Conservation (phyloP, 2,329 filamentous ascomycete species). For the Fusarium coffeatum region DNA sequence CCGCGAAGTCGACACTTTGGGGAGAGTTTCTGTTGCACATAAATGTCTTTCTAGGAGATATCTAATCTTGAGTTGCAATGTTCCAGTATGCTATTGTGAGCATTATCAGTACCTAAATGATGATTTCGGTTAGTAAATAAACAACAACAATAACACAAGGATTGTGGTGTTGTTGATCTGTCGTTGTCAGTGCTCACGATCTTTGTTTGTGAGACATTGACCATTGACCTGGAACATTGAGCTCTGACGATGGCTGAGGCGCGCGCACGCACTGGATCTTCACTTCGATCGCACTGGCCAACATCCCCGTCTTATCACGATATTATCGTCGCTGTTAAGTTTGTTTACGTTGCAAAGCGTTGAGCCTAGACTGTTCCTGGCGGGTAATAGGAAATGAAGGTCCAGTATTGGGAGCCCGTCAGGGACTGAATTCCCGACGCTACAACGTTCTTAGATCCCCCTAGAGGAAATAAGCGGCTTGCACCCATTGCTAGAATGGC, state of each 20-base stretch:
- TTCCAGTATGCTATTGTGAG: conserved; percentile 8
- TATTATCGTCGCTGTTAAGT: conserved; percentile 16
- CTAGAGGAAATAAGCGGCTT: conserved; percentile 40
- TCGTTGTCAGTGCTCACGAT: conserved; percentile 26
- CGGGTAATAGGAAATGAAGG: conserved; percentile 41
- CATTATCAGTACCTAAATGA: conserved; percentile 21
- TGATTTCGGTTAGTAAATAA: conserved; percentile 41
- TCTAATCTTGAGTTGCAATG: neutral
- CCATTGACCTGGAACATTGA: conserved; percentile 27
- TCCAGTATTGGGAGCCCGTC: conserved; percentile 33
- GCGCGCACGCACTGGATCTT: conserved; percentile 29
- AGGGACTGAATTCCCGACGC: conserved; percentile 32
- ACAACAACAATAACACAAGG: conserved; percentile 41
- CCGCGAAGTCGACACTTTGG: neutral
- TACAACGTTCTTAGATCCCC: conserved; percentile 23
- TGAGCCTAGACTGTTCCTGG: conserved; percentile 37
- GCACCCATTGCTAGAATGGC: conserved; percentile 33
- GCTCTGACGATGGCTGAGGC: conserved; percentile 39
- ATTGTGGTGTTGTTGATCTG: conserved; percentile 16
- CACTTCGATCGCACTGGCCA: conserved; percentile 23
- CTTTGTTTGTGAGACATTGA: conserved; percentile 40
- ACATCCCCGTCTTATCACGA: conserved; percentile 15
- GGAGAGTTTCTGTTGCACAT: neutral
- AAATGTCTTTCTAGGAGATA: neutral
- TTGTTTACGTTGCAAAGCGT: conserved; percentile 25